These are phyloP conservation scores for Ceratopteris richardii DNA, from an alignment of 75 land plant genomes.

Conservation along the genomic window DNA sequence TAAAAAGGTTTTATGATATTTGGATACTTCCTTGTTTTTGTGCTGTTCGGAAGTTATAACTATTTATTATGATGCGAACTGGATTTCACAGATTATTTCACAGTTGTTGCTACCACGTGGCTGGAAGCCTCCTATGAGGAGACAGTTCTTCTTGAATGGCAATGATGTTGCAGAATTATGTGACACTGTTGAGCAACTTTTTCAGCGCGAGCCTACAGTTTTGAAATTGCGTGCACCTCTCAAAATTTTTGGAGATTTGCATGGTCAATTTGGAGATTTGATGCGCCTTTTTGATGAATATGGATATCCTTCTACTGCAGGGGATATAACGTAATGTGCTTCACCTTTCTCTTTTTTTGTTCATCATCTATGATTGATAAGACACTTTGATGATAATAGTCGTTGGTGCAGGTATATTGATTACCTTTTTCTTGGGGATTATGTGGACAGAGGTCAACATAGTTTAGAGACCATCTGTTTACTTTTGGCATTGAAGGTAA, in stretches of 20 bases:
- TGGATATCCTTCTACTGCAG: slow-evolving; percentile 88
- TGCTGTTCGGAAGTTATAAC: background rate
- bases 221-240: slow-evolving; percentile 74
- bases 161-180: slow-evolving; percentile 83
- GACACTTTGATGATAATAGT: background rate
- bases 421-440: slow-evolving; percentile 81
- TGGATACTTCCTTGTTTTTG: background rate
- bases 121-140: slow-evolving; percentile 66
- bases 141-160: slow-evolving; percentile 72
- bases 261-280: slow-evolving; percentile 90
- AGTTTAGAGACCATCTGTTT: slow-evolving; percentile 83
- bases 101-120: slow-evolving; percentile 60
- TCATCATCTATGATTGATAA: background rate
- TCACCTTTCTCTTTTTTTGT: background rate
- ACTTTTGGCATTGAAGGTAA: slow-evolving; percentile 81
- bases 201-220: slow-evolving; percentile 71
- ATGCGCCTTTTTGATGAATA: slow-evolving; percentile 93
- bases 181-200: slow-evolving; percentile 78
- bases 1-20: slow-evolving; percentile 39
- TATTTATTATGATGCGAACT: background rate
- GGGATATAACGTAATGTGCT: slow-evolving; percentile 76
- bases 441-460: slow-evolving; percentile 89
- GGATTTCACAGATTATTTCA: slow-evolving; percentile 49
- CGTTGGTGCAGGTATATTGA: slow-evolving; percentile 61
- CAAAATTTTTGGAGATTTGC: slow-evolving; percentile 92